Percentiles rank a stretch among this genome's conserved stretches.
phyloP scores from a whole-genome alignment of 352 stramenopile species.

The Globisporangium cylindrosporum region DNA sequence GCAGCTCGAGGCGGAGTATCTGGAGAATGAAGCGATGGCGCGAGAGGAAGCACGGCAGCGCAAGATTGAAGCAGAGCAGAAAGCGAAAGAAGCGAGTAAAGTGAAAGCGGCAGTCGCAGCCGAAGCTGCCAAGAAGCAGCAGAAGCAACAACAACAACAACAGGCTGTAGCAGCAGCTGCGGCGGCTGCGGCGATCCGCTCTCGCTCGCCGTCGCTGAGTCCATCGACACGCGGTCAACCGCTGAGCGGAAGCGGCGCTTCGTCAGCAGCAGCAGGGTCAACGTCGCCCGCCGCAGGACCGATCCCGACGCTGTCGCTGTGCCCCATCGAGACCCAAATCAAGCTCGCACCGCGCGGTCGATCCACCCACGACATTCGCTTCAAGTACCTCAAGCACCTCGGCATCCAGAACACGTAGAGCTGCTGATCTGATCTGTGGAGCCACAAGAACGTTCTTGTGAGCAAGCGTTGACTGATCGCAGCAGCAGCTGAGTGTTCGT shows the following conservation, averaged over 20 bases:
- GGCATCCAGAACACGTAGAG: conserved; percentile 57
- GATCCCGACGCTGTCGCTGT: conserved; percentile 48
- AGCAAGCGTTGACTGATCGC: neutral
- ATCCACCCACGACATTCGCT: conserved; percentile 73
- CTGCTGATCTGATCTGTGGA: neutral
- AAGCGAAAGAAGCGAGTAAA: conserved; percentile 16
- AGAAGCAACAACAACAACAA: conserved; percentile 5
- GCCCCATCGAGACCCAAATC: conserved; percentile 58
- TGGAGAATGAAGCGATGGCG: conserved; percentile 73
- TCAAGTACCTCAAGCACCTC: conserved; percentile 88
- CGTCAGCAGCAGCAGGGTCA: neutral
- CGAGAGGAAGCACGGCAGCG: conserved; percentile 62
- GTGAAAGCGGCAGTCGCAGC: neutral
- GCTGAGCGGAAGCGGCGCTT: conserved; percentile 11
- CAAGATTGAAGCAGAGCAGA: conserved; percentile 32
- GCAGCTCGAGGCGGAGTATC: conserved; percentile 52
- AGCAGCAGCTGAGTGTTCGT: neutral
- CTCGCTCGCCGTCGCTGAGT: conserved; percentile 35
- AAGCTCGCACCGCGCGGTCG: conserved; percentile 68
- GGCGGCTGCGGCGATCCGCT: conserved; percentile 18
- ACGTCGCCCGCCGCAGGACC: conserved; percentile 16
- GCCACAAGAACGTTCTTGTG: conserved; percentile 11
- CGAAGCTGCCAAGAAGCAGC: conserved; percentile 2
- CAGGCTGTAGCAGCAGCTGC: conserved; percentile 4
- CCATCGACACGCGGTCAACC: conserved; percentile 28